Conservation (phyloP, 2,329 filamentous ascomycete genomes). For the Raffaelea arxii region DNA sequence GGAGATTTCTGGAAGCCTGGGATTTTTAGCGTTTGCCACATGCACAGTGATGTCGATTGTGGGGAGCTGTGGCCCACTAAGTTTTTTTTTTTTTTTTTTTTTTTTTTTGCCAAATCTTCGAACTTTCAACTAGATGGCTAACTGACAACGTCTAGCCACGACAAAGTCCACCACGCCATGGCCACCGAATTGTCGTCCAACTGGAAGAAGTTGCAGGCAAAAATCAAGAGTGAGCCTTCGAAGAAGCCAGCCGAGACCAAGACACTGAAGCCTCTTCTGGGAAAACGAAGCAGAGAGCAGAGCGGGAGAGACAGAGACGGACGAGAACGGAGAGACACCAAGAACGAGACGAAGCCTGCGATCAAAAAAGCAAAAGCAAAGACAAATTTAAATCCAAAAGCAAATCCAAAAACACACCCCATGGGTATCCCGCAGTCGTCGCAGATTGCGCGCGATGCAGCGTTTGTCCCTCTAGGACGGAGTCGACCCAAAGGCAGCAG, state of each 20-base stretch:
- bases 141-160: too few species aligned
- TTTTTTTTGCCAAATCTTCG: neutral
- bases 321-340: too few species aligned
- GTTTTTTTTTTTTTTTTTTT: neutral
- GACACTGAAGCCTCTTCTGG: conserved; percentile 14
- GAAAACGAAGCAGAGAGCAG: too few species aligned
- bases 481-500: conserved; percentile 16
- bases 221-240: conserved; percentile 38
- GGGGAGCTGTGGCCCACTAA: too few species aligned
- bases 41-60: too few species aligned
- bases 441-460: conserved; percentile 23
- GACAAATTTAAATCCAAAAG: too few species aligned
- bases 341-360: conserved; percentile 14
- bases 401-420: conserved; percentile 10
- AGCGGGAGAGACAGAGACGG: too few species aligned
- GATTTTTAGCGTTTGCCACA: too few species aligned
- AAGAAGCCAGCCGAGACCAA: conserved; percentile 20
- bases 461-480: conserved; percentile 7
- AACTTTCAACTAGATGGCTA: too few species aligned
- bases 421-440: conserved; percentile 52
- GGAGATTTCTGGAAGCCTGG: too few species aligned
- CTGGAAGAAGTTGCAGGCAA: conserved; percentile 69
- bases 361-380: conserved; percentile 16
- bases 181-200: conserved; percentile 52
- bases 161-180: too few species aligned